Percentiles rank a stretch among this genome's conserved stretches.
Conservation (phyloP, 1,284 basidiomycete genomes). For the Puccinia horiana region DNA sequence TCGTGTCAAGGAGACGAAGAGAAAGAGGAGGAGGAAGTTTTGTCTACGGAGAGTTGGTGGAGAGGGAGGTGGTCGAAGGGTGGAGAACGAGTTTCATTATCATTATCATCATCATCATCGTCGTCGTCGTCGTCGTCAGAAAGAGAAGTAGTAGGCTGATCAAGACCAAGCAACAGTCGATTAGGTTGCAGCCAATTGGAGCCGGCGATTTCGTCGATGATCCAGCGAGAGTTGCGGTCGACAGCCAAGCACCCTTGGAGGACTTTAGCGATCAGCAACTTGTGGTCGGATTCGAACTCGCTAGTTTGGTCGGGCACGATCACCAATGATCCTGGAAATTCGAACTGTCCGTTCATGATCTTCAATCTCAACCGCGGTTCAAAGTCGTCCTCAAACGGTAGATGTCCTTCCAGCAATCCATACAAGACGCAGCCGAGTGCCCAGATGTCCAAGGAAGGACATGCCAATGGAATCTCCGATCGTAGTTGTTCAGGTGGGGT, state of each 20-base stretch:
- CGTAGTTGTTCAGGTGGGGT: constrained; percentile 76
- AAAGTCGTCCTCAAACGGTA: constrained; percentile 83
- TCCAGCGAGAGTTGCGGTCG: constrained; percentile 23
- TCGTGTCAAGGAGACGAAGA: too few relatives aligned
- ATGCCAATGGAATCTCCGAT: constrained; percentile 62
- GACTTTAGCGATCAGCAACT: constrained; percentile 23
- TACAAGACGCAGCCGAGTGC: constrained; percentile 85
- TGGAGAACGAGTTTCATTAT: too few relatives aligned
- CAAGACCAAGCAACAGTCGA: not conserved
- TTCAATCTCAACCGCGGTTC: constrained; percentile 87
- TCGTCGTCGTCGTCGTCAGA: not conserved
- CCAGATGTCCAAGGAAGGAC: constrained; percentile 78
- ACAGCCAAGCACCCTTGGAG: constrained; percentile 38
- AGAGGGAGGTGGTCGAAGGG: too few relatives aligned
- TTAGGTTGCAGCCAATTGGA: constrained; percentile 8
- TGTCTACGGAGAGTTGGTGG: too few relatives aligned
- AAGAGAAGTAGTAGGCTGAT: not conserved
- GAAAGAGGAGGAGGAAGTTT: too few relatives aligned
- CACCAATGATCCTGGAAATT: constrained; percentile 55
- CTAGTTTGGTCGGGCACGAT: not conserved
- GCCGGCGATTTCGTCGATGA: constrained; percentile 24
- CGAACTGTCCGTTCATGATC: constrained; percentile 74
- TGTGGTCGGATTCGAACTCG: not conserved
- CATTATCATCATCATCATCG: too few relatives aligned
- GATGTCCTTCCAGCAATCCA: constrained; percentile 71